Evolutionary conservation across 352 stramenopile genomes (phyloP).

Genomic region (Phytophthora fragariaefolia): DNA sequence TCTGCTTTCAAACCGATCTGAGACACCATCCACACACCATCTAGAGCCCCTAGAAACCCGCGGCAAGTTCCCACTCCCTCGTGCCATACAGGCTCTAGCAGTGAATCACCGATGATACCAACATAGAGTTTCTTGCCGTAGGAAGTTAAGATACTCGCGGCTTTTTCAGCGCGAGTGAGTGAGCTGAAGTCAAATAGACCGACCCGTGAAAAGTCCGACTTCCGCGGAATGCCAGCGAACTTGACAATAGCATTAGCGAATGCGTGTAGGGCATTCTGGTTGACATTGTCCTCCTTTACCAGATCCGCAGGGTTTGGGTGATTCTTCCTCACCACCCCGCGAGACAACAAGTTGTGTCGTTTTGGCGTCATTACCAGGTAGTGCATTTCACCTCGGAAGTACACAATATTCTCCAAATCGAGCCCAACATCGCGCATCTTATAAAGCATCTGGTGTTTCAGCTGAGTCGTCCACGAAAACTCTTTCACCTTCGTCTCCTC

Average conservation of each 20-base stretch:
- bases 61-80: constrained; percentile 78
- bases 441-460: constrained; percentile 73
- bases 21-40: constrained; percentile 73
- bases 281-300: constrained; percentile 60
- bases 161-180: constrained; percentile 66
- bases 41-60: constrained; percentile 76
- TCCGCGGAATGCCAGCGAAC: constrained; percentile 69
- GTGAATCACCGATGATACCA: constrained; percentile 70
- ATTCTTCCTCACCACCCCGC: constrained; percentile 63
- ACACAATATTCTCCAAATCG: constrained; percentile 82
- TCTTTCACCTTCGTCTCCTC: constrained; percentile 71
- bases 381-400: constrained; percentile 85
- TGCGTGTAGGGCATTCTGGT: constrained; percentile 46
- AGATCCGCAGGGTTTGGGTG: constrained; percentile 59
- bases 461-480: constrained; percentile 81
- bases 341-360: constrained; percentile 62
- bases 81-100: constrained; percentile 84
- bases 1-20: constrained; percentile 65
- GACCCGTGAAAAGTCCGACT: constrained; percentile 57
- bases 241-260: constrained; percentile 63
- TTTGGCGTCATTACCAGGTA: constrained; percentile 86
- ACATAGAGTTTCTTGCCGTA: constrained; percentile 74
- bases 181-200: constrained; percentile 83
- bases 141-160: constrained; percentile 58
- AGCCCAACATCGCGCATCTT: constrained; percentile 66